Conservation (phyloP, 106 monocot genomes). For the Apostasia ramifera region DNA sequence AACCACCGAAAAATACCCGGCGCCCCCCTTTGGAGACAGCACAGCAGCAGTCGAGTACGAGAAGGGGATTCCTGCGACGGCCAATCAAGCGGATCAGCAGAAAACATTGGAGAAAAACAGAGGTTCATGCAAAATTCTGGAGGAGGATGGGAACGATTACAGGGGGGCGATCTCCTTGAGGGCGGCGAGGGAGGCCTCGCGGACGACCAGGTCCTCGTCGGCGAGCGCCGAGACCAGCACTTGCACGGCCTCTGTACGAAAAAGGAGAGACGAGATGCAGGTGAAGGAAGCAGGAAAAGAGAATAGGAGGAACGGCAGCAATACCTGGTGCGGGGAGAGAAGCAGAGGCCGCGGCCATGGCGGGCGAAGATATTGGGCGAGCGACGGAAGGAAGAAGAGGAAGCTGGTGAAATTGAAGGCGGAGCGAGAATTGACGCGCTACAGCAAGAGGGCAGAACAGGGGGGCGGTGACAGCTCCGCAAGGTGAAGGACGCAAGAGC, state of each 20-base stretch:
- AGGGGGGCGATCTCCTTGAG: conserved; percentile 82
- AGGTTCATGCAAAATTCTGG: neutral
- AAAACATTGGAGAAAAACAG: neutral
- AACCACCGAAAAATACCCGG: conserved; percentile 30
- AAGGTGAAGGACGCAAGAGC: neutral
- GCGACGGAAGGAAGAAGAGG: conserved; percentile 13
- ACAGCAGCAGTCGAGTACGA: conserved; percentile 78
- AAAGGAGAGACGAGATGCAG: conserved; percentile 2
- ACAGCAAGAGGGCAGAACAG: neutral
- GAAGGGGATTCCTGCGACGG: conserved; percentile 69
- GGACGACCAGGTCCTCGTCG: conserved; percentile 71
- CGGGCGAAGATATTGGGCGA: neutral
- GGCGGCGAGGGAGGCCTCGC: conserved; percentile 60
- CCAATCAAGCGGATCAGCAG: neutral
- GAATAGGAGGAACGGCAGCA: neutral
- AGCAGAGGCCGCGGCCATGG: conserved; percentile 39
- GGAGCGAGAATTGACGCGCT: neutral
- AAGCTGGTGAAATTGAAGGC: conserved; percentile 4
- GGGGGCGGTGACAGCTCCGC: neutral
- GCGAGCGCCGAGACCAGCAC: conserved; percentile 75
- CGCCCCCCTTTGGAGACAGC: conserved; percentile 63
- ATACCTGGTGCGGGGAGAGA: conserved; percentile 50
- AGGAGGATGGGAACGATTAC: conserved; percentile 24
- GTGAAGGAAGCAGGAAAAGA: neutral
- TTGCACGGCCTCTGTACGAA: conserved; percentile 74